Evolutionary conservation across 176 grass and related monocot genomes (phyloP), one percentile per base, ranked within the genome.

Genomic region (Aegilops longissima): DNA sequence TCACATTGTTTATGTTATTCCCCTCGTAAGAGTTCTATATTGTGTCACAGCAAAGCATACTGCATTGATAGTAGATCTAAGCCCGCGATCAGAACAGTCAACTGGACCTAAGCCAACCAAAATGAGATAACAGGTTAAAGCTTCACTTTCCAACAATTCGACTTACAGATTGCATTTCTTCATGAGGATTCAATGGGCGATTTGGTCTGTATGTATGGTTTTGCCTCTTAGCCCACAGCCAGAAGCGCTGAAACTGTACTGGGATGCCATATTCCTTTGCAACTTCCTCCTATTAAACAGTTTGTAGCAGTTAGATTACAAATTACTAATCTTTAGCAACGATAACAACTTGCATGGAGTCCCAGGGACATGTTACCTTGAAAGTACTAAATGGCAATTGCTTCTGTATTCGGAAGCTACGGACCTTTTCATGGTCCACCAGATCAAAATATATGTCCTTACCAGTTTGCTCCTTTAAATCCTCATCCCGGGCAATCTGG

Each of bases 391-490:
- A 97, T 5, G 82, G 79, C 69, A 95, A 80, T 71, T 97, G 95
- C 76, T 97, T 97, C 88, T 97, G 95, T 73, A 97, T 95, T 40
- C 92, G 90, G 86, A 97, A 97, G 83, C 87, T 95, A 66, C 79
- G 82, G 67, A 95, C 95, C 88, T 97, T 97, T 84, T 97, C 95
- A 86, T 97, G 95, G 87, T 97, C 92, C 78, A 95, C 95, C 77
- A 97, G 82, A 23, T 97, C 95, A 97, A 97, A 97, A 87, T 88
- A 95, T 82, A 88, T 93, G 86, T 93, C 85, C 64, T 88, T 97
- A 27, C 95, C 95, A 84, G 92, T 95, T 76, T 97, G 95, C 61
- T 84, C 90, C 12, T 73, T 86, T 74, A 97, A 83, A 88, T 97
- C 93, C 69, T 88, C 92, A 91, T 95, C 88, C 72, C 90, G 81